Evolutionary conservation across 2,329 filamentous ascomycete species (phyloP).

Genomic region (Penicillium psychrosexuale): DNA sequence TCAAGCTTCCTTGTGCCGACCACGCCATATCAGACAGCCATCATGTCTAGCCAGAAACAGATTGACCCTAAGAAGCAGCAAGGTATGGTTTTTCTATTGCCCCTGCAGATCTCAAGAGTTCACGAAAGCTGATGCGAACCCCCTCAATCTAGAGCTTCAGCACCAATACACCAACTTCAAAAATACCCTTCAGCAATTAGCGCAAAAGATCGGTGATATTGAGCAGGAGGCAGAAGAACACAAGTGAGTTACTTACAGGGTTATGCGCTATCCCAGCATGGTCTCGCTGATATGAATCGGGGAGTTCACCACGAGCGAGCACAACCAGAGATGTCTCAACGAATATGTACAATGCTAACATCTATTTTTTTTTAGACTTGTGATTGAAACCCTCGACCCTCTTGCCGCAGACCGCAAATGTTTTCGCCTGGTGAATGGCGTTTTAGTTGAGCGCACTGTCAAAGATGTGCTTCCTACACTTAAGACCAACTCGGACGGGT

Average conservation of each 20-base stretch:
- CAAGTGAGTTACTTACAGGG: conserved; percentile 63
- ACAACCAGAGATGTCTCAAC: not conserved
- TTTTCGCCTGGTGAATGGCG: conserved; percentile 98
- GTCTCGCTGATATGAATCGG: not conserved
- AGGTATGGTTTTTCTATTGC: conserved; percentile 31
- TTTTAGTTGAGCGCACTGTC: conserved; percentile 90
- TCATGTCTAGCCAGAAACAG: conserved; percentile 42
- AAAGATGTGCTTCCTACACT: conserved; percentile 87
- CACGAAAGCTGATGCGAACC: conserved; percentile 7
- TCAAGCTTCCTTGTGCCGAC: conserved; percentile 22
- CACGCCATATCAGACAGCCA: conserved; percentile 12
- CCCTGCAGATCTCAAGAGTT: not conserved
- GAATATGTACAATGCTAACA: conserved; percentile 17
- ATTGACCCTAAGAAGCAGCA: conserved; percentile 47
- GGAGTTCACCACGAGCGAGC: not conserved
- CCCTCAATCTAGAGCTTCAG: conserved; percentile 44
- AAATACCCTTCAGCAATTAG: conserved; percentile 79
- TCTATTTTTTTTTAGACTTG: conserved; percentile 60
- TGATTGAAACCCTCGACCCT: conserved; percentile 85
- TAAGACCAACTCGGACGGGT: conserved; percentile 87
- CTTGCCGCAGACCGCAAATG: conserved; percentile 85
- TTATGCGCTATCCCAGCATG: not conserved
- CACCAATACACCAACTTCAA: conserved; percentile 56
- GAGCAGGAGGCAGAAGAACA: conserved; percentile 97
- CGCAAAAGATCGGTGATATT: conserved; percentile 94